These are phyloP conservation scores for Amanita jacksonii DNA, from an alignment of 768 basidiomycete genomes.

Conservation along the genomic window DNA sequence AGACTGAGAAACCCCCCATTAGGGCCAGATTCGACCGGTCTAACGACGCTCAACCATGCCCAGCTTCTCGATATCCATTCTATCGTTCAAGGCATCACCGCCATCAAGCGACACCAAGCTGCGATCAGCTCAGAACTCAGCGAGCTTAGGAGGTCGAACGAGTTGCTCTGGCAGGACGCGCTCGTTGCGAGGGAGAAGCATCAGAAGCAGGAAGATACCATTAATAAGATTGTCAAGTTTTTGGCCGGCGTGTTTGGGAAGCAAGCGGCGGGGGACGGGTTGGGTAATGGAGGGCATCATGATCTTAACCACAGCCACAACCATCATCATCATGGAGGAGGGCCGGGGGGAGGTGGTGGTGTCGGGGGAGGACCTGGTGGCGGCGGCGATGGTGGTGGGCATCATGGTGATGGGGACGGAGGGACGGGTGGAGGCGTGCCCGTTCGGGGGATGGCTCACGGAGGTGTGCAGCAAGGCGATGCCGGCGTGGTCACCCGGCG, in stretches of 20 bases:
- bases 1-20: no score
- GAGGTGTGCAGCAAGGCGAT: no score
- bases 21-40: constrained; percentile 1
- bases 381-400: background rate
- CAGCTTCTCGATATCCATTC: constrained; percentile 70
- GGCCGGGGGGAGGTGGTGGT: constrained; percentile 15
- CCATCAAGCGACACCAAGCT: constrained; percentile 87
- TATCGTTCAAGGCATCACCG: constrained; percentile 72
- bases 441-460: no score
- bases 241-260: constrained; percentile 83
- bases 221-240: constrained; percentile 92
- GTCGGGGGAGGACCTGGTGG: background rate
- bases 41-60: constrained; percentile 25
- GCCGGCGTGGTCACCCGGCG: constrained; percentile 38
- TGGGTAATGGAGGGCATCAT: constrained; percentile 21
- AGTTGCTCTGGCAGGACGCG: constrained; percentile 90
- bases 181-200: constrained; percentile 67
- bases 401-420: background rate
- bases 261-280: constrained; percentile 30
- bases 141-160: constrained; percentile 80
- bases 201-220: constrained; percentile 92
- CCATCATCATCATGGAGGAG: constrained; percentile 20
- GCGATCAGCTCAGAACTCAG: constrained; percentile 86
- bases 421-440: no score
- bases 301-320: no score